Evolutionary conservation across 805 yeast genomes (phyloP), one percentile per base, ranked within the genome.

Genomic region (Yamadazyma akitaensis): DNA sequence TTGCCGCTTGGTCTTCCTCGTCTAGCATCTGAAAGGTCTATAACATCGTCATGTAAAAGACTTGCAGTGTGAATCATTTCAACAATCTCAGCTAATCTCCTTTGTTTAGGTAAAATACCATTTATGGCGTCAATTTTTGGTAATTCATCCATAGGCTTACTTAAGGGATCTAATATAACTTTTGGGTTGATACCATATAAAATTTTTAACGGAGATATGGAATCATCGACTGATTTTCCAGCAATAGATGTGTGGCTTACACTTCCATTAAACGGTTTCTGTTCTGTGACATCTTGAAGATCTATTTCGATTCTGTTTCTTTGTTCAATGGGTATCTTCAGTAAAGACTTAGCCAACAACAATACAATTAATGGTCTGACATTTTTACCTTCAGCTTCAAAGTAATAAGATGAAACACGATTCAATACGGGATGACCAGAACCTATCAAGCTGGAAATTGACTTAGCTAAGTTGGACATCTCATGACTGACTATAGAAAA

Each of bases 31-130:
- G 91, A 81, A 39, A 83, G 76, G 68, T 94, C 99, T 57, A 94
- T 92, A 50, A 94, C 99, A 64, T 94, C 99, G 67, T 94, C 99
- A 64, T 94, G 99, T 45, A 94, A 76, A 53, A 94, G 70, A 11
- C 96, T 86, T 2, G 99, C 98, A 0, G 98, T 94, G 65, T 94
- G 99, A 54, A 94, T 94, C 96, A 94, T 88, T 68, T 94, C 99
- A 9, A 92, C 96, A 58, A 94, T 92, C 68, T 94, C 99, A 1
- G 99, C 98, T 46, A 94, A 75, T 48, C 99, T 77, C 54, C 98
- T 77, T 68, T 94, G 99, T 56, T 94, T 90, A 39, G 99, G 98
- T 48, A 92, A 72, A 42, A 94, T 88, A 1, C 96, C 97, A 56
- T 80, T 80, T 47, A 79, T 70, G 13, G 74, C 67, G 50, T 78